These are phyloP conservation scores for Plasmodium adleri DNA, from an alignment of 169 alveolate genomes.

Conservation along the genomic window DNA sequence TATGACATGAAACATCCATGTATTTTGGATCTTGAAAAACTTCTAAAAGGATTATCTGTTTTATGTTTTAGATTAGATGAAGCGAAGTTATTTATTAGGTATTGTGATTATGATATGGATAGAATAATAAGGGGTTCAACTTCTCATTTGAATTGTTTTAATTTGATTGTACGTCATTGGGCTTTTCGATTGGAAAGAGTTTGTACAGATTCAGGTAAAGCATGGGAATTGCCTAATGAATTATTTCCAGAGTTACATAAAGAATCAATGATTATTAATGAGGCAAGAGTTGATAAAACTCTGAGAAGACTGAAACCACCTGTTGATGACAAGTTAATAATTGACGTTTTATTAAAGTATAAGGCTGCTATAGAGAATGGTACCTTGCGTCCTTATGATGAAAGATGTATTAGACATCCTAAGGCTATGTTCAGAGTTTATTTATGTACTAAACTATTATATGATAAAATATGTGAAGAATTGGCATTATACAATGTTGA, in stretches of 20 bases:
- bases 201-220: neutral
- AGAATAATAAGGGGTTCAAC: slow-evolving; percentile 1
- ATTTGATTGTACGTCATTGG: neutral
- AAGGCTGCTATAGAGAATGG: slow-evolving; percentile 7
- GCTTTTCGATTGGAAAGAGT: neutral
- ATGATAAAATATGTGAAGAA: neutral
- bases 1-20: slow-evolving; percentile 8
- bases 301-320: neutral
- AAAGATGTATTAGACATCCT: neutral
- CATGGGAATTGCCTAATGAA: slow-evolving; percentile 8
- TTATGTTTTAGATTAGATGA: neutral
- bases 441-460: neutral
- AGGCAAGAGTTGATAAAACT: neutral
- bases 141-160: neutral
- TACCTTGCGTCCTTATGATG: neutral
- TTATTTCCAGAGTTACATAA: neutral
- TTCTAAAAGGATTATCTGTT: neutral
- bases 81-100: neutral
- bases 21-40: neutral
- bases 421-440: slow-evolving; percentile 1
- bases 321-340: neutral
- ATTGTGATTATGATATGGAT: slow-evolving; percentile 25
- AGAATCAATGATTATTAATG: neutral
- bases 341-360: slow-evolving; percentile 1
- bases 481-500: neutral